Percentiles rank a stretch among this genome's conserved stretches.
phyloP scores from a whole-genome alignment of 768 basidiomycete genomes.

The Tulasnella sp. region DNA sequence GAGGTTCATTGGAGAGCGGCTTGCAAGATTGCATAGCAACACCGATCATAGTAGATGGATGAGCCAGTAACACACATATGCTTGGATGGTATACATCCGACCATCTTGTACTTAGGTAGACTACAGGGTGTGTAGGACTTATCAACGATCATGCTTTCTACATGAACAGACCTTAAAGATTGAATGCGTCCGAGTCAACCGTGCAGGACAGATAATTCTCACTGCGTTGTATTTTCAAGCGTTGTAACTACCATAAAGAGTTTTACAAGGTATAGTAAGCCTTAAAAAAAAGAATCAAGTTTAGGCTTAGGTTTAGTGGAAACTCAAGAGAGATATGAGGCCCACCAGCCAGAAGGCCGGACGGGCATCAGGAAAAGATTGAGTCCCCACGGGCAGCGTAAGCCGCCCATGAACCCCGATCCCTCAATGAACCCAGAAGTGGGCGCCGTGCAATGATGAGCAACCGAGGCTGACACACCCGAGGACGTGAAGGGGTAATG shows the following conservation, averaged over 20 bases:
- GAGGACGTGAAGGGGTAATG: slow-evolving; percentile 12
- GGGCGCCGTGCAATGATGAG: slow-evolving; percentile 12
- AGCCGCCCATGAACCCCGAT: slow-evolving; percentile 4
- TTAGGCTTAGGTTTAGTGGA: slow-evolving; percentile 11
- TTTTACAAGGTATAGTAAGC: too few species aligned
- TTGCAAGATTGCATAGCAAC: not conserved
- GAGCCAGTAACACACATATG: not conserved
- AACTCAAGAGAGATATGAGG: not conserved
- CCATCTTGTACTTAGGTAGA: too few species aligned
- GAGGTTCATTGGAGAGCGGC: slow-evolving; percentile 1
- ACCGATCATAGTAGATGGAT: not conserved
- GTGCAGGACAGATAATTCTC: too few species aligned
- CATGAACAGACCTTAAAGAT: too few species aligned
- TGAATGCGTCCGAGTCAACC: too few species aligned
- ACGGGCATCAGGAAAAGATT: slow-evolving; percentile 16
- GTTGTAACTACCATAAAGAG: too few species aligned
- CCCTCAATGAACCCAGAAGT: slow-evolving; percentile 7
- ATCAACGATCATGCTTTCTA: too few species aligned
- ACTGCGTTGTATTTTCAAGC: too few species aligned
- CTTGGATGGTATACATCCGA: not conserved
- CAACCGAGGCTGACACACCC: slow-evolving; percentile 8
- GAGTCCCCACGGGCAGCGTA: slow-evolving; percentile 12
- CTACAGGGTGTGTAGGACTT: too few species aligned
- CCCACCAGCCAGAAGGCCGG: slow-evolving; percentile 17
- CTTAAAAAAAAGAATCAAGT: too few species aligned